Conservation (phyloP, 2,329 filamentous ascomycete genomes). For the Dryadomyces quercivorus region DNA sequence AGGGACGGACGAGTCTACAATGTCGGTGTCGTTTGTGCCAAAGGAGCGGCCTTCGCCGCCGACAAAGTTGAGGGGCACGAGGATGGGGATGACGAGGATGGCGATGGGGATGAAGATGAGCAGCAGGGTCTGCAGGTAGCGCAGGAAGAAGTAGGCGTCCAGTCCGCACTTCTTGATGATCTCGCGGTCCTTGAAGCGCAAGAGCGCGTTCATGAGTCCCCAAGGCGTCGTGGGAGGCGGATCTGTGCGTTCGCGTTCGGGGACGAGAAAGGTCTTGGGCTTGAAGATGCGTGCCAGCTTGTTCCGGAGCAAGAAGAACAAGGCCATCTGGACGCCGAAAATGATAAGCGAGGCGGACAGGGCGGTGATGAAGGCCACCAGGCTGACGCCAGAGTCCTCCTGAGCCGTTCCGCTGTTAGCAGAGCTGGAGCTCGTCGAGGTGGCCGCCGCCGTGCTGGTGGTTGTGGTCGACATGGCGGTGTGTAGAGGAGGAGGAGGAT, state of each 20-base stretch:
- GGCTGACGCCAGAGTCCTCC: conserved; percentile 27
- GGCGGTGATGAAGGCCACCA: conserved; percentile 52
- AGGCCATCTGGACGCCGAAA: conserved; percentile 49
- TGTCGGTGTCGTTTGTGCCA: conserved; percentile 24
- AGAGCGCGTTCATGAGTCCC: conserved; percentile 44
- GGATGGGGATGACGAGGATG: conserved; percentile 64
- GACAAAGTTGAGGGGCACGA: conserved; percentile 73
- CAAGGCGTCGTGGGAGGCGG: conserved; percentile 49
- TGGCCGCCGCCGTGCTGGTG: conserved; percentile 6
- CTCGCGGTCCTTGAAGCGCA: conserved; percentile 60
- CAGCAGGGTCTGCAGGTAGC: conserved; percentile 66
- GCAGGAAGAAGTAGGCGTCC: conserved; percentile 94
- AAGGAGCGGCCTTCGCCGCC: conserved; percentile 53
- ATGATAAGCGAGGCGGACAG: conserved; percentile 48
- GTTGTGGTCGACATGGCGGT: neutral
- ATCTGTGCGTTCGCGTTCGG: conserved; percentile 72
- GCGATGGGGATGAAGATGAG: conserved; percentile 86
- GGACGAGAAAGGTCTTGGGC: conserved; percentile 75
- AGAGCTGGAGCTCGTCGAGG: neutral
- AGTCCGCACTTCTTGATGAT: conserved; percentile 92
- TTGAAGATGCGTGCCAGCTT: conserved; percentile 76
- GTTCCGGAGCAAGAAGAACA: conserved; percentile 68
- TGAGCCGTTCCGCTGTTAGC: conserved; percentile 13
- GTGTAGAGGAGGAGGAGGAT: neutral
- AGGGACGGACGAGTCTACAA: conserved; percentile 18